phyloP scores from a whole-genome alignment of 2,329 filamentous ascomycete species.

The Neurospora sp. region DNA sequence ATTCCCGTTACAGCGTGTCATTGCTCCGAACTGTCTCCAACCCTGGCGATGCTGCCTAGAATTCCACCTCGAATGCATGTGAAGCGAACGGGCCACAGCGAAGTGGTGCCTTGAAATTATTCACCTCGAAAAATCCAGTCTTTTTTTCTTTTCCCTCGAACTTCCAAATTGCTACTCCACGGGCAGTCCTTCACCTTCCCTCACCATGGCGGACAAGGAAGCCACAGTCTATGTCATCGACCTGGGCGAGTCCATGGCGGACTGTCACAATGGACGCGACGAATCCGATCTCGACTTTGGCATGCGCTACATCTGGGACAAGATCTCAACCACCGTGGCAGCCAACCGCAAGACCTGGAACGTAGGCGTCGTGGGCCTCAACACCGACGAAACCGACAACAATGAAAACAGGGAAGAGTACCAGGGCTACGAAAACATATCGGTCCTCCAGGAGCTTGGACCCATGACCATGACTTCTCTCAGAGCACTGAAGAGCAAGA shows the following conservation, averaged over 20 bases:
- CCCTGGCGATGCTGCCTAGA: slow-evolving; percentile 14
- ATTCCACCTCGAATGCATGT: not conserved
- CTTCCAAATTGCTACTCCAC: not conserved
- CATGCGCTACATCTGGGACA: slow-evolving; percentile 93
- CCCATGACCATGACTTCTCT: slow-evolving; percentile 58
- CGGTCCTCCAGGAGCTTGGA: slow-evolving; percentile 60
- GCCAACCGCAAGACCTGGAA: slow-evolving; percentile 61
- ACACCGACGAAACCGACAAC: slow-evolving; percentile 69
- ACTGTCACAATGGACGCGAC: slow-evolving; percentile 56
- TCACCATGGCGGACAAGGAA: slow-evolving; percentile 80
- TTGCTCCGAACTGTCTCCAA: not conserved
- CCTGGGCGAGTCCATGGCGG: slow-evolving; percentile 74
- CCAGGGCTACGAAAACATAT: slow-evolving; percentile 72
- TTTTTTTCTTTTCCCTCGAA: not conserved
- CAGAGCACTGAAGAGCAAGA: slow-evolving; percentile 47
- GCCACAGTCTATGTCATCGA: slow-evolving; percentile 89
- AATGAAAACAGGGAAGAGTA: slow-evolving; percentile 52
- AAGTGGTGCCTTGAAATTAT: not conserved
- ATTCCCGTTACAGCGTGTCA: not conserved
- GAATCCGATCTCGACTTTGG: slow-evolving; percentile 82
- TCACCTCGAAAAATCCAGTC: not conserved
- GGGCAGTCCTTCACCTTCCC: not conserved
- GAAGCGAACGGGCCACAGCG: not conserved
- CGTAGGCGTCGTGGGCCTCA: slow-evolving; percentile 71
- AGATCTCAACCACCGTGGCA: slow-evolving; percentile 63